Percentiles rank a stretch among this genome's conserved stretches.
Conservation (phyloP, 352 stramenopile genomes). For the Thalassiosira exigua region DNA sequence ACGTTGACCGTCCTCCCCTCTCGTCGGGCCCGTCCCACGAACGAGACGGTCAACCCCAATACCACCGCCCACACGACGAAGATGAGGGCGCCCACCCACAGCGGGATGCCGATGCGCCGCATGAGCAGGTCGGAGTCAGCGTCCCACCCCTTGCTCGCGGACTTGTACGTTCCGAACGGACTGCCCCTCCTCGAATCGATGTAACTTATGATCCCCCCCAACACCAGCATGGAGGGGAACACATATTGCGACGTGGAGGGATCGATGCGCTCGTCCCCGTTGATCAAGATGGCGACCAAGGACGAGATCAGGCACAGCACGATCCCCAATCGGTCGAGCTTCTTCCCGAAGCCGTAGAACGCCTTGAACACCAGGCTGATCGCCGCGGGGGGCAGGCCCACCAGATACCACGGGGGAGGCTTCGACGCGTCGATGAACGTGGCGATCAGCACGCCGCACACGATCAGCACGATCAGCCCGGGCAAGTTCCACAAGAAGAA, state of each 20-base stretch:
- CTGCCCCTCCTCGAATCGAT: conserved; percentile 60
- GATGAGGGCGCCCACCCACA: conserved; percentile 85
- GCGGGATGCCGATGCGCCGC: conserved; percentile 90
- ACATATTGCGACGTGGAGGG: conserved; percentile 82
- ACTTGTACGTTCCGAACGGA: conserved; percentile 66
- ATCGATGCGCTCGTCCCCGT: conserved; percentile 81
- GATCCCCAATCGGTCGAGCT: conserved; percentile 72
- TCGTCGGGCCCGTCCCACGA: conserved; percentile 49
- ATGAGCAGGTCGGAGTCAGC: conserved; percentile 65
- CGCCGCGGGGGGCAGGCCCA: conserved; percentile 88
- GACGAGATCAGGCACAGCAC: conserved; percentile 84
- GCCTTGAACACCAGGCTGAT: conserved; percentile 92
- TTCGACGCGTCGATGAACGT: conserved; percentile 84
- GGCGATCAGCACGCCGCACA: conserved; percentile 86
- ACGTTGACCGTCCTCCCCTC: conserved; percentile 53
- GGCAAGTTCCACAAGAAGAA: conserved; percentile 89
- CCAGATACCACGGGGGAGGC: conserved; percentile 86
- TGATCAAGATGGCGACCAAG: conserved; percentile 83
- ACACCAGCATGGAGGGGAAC: conserved; percentile 88
- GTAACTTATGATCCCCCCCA: conserved; percentile 86
- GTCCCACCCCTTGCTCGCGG: conserved; percentile 67
- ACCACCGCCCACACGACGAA: conserved; percentile 87
- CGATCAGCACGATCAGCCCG: conserved; percentile 85
- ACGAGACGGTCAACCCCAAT: conserved; percentile 75
- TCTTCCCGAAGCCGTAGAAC: conserved; percentile 74